Evolutionary conservation across 1,284 basidiomycete genomes (phyloP), one percentile per base, ranked within the genome.

Genomic region (Cutaneotrichosporon cavernicola): DNA sequence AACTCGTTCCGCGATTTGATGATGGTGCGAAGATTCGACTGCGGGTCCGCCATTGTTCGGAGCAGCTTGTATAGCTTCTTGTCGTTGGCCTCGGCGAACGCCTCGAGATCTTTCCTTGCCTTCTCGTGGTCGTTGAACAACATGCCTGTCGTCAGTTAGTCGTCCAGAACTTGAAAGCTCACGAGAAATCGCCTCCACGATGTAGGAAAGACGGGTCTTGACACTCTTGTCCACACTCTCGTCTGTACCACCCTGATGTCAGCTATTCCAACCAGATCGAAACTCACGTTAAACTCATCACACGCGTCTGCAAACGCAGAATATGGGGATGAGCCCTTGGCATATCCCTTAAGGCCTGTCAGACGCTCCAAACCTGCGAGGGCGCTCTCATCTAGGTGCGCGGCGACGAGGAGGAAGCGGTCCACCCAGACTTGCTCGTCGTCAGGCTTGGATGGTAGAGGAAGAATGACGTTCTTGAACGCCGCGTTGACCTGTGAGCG

Each of bases 71-170:
- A 97, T 11, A 96, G 82, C 57, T 92, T 85, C 22, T 85, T 84
- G 72, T 97, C 93, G 77, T 97, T 97, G 46, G 89, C 81, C 65
- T 90, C 89, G 1, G 94, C 94, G 71, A 99, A 97, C 0, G 86
- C 79, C 22, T 87, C 83, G 26, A 99, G 81, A 73, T 97, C 94
- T 63, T 90, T 90, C 2, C 83, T 81, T 0, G 88, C 89, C 74
- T 91, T 91, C 49, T 86, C 83, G 0, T 86, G 82, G 60, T 97
- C 93, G 4, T 87, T 83, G 70, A 88, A 90, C 16, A 62, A 51
- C 38, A 62, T 62, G 26, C 60, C 73, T 73, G 64, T 2, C 65
- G 14, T 61, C 58, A 30, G 46, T 13, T 58, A 18, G 13, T 40
- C 10, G 47, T 34, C n/a, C 26, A 14, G 40, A 18, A 7, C 22